Evolutionary conservation across 805 yeast species (phyloP), one percentile per base, ranked within the genome.

Genomic region (Nakazawaea ernobii): DNA sequence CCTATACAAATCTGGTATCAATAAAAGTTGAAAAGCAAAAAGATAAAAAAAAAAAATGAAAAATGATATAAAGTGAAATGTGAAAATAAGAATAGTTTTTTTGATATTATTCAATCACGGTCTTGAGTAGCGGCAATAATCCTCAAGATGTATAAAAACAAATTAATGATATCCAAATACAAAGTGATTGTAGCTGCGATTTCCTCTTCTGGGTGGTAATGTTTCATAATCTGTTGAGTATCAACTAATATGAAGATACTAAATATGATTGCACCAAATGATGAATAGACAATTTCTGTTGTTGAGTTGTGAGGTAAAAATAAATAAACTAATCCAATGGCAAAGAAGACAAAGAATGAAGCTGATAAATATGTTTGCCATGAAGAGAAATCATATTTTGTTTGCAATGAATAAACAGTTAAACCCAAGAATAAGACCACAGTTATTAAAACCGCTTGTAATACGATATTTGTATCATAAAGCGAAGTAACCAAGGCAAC

Each of bases 131-230:
- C 57, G 20, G 71, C 67, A 55, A 87, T 66, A 36, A 88, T 74
- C 52, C 95, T 72, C 60, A 89, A 73, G 51, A 90, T 81, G 65
- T 79, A 80, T 53, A 89, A 62, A 69, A 89, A 90, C 66, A 89
- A 72, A 66, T 89, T 89, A 65, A 90, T 71, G 41, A 88, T 77
- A 61, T 89, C 97, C 70, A 89, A 73, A 62, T 90, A 89, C 52
- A 90, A 73, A 55, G 79, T 68, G 59, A 90, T 80, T 13, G 92
- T 80, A 44, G 95, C 92, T 35, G 80, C 75, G n/a, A 89, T 75
- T 58, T 87, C 96, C 55, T 90, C 96, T 55, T 89, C 96, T 38
- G 89, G 82, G 57, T 82, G 84, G 55, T 73, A 80, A 48, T 79
- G 80, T 59, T 84, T 80, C 80, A 89, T 75, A 48, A 89, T 78